Conservation (phyloP, 208 protist genomes). For the Trypanosoma conorhini region DNA sequence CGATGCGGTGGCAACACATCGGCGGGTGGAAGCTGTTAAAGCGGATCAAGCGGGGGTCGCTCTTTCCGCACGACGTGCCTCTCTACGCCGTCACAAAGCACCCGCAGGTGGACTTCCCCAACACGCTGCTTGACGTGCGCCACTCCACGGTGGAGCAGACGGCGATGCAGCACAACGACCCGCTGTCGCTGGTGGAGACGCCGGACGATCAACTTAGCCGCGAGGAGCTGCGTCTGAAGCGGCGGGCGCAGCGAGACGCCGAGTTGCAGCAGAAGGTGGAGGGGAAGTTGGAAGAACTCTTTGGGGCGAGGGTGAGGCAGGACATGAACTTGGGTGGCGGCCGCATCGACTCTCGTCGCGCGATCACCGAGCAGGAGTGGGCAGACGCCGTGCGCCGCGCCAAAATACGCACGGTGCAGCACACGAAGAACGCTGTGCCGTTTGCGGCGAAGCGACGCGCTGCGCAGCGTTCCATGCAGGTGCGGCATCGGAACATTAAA, state of each 20-base stretch:
- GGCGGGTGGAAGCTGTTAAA: conserved; percentile 88
- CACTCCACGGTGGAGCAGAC: conserved; percentile 82
- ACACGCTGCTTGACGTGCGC: conserved; percentile 71
- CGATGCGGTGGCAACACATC: conserved; percentile 89
- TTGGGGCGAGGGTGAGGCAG: conserved; percentile 46
- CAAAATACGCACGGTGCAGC: conserved; percentile 55
- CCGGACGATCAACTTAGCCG: conserved; percentile 54
- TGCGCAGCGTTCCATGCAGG: conserved; percentile 37
- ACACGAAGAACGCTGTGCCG: conserved; percentile 72
- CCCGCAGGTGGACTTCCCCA: conserved; percentile 83
- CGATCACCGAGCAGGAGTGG: conserved; percentile 78
- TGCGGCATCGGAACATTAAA: conserved; percentile 37
- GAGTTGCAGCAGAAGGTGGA: conserved; percentile 68
- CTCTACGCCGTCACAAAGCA: conserved; percentile 75
- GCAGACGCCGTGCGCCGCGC: conserved; percentile 73
- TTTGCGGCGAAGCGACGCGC: conserved; percentile 67
- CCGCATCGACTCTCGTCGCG: conserved; percentile 61
- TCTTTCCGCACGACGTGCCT: conserved; percentile 83
- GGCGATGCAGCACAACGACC: conserved; percentile 87
- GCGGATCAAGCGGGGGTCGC: conserved; percentile 60
- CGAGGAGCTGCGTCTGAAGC: conserved; percentile 57
- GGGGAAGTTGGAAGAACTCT: conserved; percentile 67
- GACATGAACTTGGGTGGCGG: conserved; percentile 19
- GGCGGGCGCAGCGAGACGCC: conserved; percentile 41
- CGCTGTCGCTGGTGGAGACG: conserved; percentile 44